A percentile compares a stretch with the other conserved stretches of the same genome.
These are phyloP conservation scores for Penicillium robsamsonii DNA, from an alignment of 495 filamentous ascomycete species.

Conservation along the genomic window DNA sequence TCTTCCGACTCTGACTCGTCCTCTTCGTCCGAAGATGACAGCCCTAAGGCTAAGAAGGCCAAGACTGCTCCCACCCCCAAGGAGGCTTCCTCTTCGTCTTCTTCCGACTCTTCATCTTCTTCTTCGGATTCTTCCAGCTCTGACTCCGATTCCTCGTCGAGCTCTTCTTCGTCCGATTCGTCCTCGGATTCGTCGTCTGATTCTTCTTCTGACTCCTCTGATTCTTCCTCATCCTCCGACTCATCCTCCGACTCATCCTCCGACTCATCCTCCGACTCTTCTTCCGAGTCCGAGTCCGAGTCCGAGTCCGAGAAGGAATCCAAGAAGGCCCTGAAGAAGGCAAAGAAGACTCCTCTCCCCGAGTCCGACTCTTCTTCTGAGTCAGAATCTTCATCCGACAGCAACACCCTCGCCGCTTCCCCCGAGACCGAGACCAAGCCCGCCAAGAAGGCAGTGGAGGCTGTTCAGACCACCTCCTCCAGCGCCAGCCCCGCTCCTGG, in stretches of 20 bases:
- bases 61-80: conserved; percentile 23
- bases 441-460: conserved; percentile 19
- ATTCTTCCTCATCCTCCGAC: conserved; percentile 35
- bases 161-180: conserved; percentile 25
- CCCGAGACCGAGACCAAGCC: conserved; percentile 29
- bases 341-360: conserved; percentile 53
- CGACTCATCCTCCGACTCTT: conserved; percentile 37
- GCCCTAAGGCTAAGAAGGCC: conserved; percentile 43
- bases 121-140: conserved; percentile 28
- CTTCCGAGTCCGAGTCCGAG: conserved; percentile 36
- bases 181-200: conserved; percentile 29
- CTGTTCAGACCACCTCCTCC: conserved; percentile 34
- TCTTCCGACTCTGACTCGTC: conserved; percentile 39
- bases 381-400: conserved; percentile 29
- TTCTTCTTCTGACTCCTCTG: conserved; percentile 23
- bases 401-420: conserved; percentile 34
- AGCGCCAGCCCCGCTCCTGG: conserved; percentile 45
- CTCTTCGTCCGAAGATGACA: conserved; percentile 30
- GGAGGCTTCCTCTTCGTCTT: conserved; percentile 22
- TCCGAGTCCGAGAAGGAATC: conserved; percentile 37
- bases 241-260: conserved; percentile 41
- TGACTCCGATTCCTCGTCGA: conserved; percentile 23
- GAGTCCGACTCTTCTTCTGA: conserved; percentile 35
- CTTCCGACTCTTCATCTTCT: conserved; percentile 23
- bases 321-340: conserved; percentile 46